These are phyloP conservation scores for Mycena pura DNA, from an alignment of 768 basidiomycete genomes.

Conservation along the genomic window DNA sequence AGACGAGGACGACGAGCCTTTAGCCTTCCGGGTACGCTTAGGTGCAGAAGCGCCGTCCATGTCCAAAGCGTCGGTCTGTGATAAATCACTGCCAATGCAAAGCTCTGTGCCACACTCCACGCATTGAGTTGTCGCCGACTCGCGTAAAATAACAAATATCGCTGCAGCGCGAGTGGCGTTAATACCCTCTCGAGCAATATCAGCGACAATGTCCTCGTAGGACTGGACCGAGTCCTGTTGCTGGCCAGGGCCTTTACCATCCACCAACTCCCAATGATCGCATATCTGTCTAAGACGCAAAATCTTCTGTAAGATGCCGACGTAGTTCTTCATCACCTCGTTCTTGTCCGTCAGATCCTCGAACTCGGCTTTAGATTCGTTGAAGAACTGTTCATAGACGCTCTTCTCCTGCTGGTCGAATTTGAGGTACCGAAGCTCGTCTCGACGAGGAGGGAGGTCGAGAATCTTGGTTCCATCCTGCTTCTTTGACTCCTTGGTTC, in stretches of 20 bases:
- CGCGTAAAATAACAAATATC: constrained; percentile 85
- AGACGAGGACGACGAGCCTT: constrained; percentile 58
- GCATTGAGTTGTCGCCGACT: constrained; percentile 88
- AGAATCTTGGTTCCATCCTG: constrained; percentile 86
- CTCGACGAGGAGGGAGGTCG: constrained; percentile 87
- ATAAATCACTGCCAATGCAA: constrained; percentile 54
- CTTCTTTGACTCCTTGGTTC: constrained; percentile 90
- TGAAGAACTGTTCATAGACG: constrained; percentile 89
- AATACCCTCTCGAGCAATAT: constrained; percentile 81
- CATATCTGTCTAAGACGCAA: constrained; percentile 97
- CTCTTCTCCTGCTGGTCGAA: constrained; percentile 82
- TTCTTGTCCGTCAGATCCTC: constrained; percentile 85
- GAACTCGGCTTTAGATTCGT: constrained; percentile 92
- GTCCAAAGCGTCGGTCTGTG: constrained; percentile 55
- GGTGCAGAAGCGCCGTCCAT: constrained; percentile 54
- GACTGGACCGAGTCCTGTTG: constrained; percentile 57
- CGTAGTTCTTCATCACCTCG: constrained; percentile 98
- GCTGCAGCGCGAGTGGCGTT: constrained; percentile 75
- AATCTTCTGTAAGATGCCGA: constrained; percentile 96
- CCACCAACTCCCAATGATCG: constrained; percentile 91
- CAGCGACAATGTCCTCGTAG: constrained; percentile 81
- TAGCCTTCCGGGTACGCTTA: constrained; percentile 56
- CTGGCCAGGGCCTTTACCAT: constrained; percentile 62
- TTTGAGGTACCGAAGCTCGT: constrained; percentile 85
- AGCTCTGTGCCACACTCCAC: constrained; percentile 87